Evolutionary conservation across 2,329 filamentous ascomycete species (phyloP).

Genomic region (Talaromyces sp.): DNA sequence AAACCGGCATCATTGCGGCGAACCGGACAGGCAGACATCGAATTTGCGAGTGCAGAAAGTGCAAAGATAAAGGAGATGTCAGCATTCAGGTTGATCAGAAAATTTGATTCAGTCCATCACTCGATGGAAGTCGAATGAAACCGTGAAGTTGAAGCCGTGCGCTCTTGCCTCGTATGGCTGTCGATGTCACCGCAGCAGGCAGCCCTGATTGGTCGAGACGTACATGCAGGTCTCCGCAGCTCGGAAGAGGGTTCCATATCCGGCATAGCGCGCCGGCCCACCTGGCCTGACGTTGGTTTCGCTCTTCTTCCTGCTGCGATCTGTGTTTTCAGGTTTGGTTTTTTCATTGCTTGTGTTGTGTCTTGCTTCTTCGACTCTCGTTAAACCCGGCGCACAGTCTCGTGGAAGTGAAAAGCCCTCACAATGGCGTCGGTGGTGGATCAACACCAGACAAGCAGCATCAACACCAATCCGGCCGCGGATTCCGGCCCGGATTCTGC

Average conservation of each 20-base stretch:
- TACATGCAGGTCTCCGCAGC: neutral
- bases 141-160: neutral
- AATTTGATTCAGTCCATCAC: neutral
- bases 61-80: neutral
- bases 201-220: neutral
- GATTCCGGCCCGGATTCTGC: neutral
- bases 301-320: neutral
- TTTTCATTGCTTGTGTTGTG: neutral
- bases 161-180: neutral
- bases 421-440: constrained; percentile 1
- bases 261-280: neutral
- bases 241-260: neutral
- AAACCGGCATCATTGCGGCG: neutral
- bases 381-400: neutral
- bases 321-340: neutral
- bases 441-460: neutral
- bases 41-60: neutral
- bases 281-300: constrained; percentile 3
- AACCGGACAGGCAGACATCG: neutral
- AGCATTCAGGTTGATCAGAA: neutral
- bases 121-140: too few relatives aligned
- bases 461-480: neutral
- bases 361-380: neutral
- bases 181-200: neutral
- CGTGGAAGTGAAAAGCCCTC: neutral